phyloP scores from a whole-genome alignment of 495 filamentous ascomycete species.

The Talaromyces proteolyticus region DNA sequence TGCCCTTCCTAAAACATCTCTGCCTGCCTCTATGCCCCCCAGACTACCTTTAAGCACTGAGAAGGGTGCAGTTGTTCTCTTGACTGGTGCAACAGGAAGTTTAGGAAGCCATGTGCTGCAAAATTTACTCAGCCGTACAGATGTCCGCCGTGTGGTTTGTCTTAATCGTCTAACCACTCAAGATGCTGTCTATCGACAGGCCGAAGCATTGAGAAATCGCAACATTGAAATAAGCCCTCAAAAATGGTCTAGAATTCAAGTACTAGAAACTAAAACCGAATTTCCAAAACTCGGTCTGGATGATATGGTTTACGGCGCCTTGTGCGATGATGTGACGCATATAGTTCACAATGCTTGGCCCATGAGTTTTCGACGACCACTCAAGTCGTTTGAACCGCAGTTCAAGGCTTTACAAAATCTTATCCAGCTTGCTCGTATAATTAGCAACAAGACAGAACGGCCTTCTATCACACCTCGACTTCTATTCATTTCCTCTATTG shows the following conservation, averaged over 20 bases:
- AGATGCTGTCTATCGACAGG: background rate
- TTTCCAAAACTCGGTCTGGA: constrained; percentile 5
- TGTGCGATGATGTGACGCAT: constrained; percentile 19
- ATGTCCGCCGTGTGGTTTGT: constrained; percentile 35
- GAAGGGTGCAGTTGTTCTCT: constrained; percentile 19
- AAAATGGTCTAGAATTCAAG: constrained; percentile 12
- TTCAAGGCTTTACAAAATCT: constrained; percentile 23
- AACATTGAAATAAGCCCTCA: constrained; percentile 5
- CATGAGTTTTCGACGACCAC: constrained; percentile 24
- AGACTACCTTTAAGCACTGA: no score
- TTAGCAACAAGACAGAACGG: background rate
- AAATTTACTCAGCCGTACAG: constrained; percentile 10
- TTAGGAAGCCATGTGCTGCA: constrained; percentile 21
- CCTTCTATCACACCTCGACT: constrained; percentile 5
- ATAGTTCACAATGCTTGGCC: constrained; percentile 37
- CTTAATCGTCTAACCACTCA: constrained; percentile 26
- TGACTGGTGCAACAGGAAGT: constrained; percentile 26
- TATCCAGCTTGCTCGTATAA: constrained; percentile 13
- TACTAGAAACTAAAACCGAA: constrained; percentile 3
- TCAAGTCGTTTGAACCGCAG: constrained; percentile 23
- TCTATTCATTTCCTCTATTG: constrained; percentile 19
- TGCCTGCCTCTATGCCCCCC: no score
- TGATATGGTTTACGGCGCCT: background rate
- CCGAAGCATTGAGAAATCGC: constrained; percentile 6
- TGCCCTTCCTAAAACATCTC: no score